Evolutionary conservation across 148 eudicot species (phyloP), one percentile per base, ranked within the genome.

Genomic region (Camellia granthamiana): DNA sequence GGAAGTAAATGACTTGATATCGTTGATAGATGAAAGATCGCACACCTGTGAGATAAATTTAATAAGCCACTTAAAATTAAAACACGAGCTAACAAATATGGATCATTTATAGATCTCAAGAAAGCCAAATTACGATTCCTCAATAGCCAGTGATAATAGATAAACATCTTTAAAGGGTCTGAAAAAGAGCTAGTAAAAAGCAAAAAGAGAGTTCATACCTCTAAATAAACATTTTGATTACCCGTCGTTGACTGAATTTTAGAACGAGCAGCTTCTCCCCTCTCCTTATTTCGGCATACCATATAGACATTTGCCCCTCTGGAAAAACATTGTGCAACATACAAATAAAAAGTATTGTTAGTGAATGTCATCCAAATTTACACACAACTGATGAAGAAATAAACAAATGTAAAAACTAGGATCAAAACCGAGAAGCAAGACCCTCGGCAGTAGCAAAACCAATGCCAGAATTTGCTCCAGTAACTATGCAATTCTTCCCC

Each of bases 401-500:
- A 65, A 56, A 44, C 6, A 78, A 43, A 79, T 11, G 4, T 38
- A 18, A 72, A 77, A 79, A 77, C 61, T 64, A 80, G 74, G 51
- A 47, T 23, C 42, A 81, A 68, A 69, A 96, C 99, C 99, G 90
- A 77, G 97, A 89, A 79, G 99, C 99, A 73, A 96, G 94, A 52
- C 94, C 97, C 86, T 92, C 85, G 18, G 99, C 98, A 76, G 95
- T 86, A 11, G 99, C 88, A 86, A 85, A 92, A 75, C 99, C 99
- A 79, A 96, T 90, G 78, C 99, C 99, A 23, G 97, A 86, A 86
- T 96, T 96, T 15, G 99, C 99, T 81, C 99, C 99, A 10, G 99
- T 93, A 16, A 96, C 94, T 75, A 96, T 55, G 84, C 98, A 96
- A 76, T 94, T 93, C 82, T 93, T 93, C 18, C 99, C 98, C 8